Percentiles rank a stretch among this genome's conserved stretches.
Evolutionary conservation across 2,329 filamentous ascomycete species (phyloP).

Genomic region (Tolypocladium endophyticum): DNA sequence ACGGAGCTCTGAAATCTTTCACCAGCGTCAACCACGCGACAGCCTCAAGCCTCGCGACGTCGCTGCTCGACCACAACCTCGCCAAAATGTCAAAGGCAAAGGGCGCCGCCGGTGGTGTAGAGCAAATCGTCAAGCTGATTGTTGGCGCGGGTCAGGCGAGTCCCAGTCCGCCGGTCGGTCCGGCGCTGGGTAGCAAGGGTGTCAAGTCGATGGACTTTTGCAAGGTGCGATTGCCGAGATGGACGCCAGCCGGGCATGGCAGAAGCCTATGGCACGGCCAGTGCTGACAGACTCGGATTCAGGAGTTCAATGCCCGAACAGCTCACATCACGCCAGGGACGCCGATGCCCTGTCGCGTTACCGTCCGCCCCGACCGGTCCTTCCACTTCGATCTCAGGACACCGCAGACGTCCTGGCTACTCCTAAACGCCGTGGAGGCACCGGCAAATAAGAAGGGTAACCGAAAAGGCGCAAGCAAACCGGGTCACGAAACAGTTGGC

Average conservation of each 20-base stretch:
- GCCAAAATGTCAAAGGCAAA: conserved; percentile 41
- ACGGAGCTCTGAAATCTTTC: conserved; percentile 5
- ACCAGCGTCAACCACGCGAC: conserved; percentile 1
- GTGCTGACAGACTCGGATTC: conserved; percentile 7
- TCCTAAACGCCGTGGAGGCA: conserved; percentile 74
- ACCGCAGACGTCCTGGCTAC: conserved; percentile 83
- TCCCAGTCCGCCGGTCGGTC: conserved; percentile 91
- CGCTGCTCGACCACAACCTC: conserved; percentile 6
- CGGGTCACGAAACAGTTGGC: conserved; percentile 70
- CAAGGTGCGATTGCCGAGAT: conserved; percentile 54
- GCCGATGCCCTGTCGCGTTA: conserved; percentile 83
- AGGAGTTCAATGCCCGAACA: conserved; percentile 97
- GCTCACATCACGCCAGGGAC: conserved; percentile 73
- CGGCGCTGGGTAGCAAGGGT: conserved; percentile 91
- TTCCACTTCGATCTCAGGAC: conserved; percentile 92
- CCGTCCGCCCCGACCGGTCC: conserved; percentile 82
- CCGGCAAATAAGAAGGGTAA: conserved; percentile 63
- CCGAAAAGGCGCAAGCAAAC: conserved; percentile 65
- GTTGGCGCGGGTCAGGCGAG: conserved; percentile 92
- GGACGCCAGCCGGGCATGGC: background rate
- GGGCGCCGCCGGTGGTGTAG: conserved; percentile 28
- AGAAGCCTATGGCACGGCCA: background rate
- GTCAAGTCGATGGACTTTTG: conserved; percentile 99
- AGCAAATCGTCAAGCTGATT: conserved; percentile 92
- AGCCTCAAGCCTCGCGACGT: conserved; percentile 2